Percentiles rank a stretch among this genome's conserved stretches.
Evolutionary conservation across 441 rosid genomes (phyloP).

Genomic region (Eruca vesicaria): DNA sequence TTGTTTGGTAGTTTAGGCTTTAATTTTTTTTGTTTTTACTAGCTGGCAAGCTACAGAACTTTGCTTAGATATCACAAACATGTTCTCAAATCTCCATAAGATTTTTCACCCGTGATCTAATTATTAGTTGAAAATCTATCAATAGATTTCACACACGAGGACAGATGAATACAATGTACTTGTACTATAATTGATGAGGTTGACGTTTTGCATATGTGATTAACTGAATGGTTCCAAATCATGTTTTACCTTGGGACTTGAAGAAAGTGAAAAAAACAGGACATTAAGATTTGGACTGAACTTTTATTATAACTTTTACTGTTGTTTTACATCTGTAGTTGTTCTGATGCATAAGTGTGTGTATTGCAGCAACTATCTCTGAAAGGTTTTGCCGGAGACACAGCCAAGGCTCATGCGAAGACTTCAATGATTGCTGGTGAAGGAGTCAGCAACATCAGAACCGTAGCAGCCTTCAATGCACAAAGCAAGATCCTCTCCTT

Average conservation of each 20-base stretch:
- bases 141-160: constrained; percentile 36
- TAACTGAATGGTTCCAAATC: constrained; percentile 5
- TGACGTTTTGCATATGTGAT: constrained; percentile 13
- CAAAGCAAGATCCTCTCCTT: constrained; percentile 82
- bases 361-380: constrained; percentile 83
- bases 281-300: background rate
- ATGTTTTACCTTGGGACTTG: background rate
- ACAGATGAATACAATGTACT: constrained; percentile 32
- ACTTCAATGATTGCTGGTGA: constrained; percentile 99
- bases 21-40: constrained; percentile 10
- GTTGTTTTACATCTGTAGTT: background rate
- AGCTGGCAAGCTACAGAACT: constrained; percentile 31
- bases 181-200: constrained; percentile 6
- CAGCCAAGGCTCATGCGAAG: constrained; percentile 99
- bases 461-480: constrained; percentile 97
- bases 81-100: constrained; percentile 40
- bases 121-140: constrained; percentile 32
- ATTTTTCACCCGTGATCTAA: constrained; percentile 64
- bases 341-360: constrained; percentile 29
- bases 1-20: constrained; percentile 37
- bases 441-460: constrained; percentile 97
- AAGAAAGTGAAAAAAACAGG: background rate
- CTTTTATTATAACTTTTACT: too few relatives aligned
- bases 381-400: constrained; percentile 98
- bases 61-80: constrained; percentile 36